Evolutionary conservation across 1,139 yeast genomes (phyloP).

Genomic region (Nematodospora anomalae): DNA sequence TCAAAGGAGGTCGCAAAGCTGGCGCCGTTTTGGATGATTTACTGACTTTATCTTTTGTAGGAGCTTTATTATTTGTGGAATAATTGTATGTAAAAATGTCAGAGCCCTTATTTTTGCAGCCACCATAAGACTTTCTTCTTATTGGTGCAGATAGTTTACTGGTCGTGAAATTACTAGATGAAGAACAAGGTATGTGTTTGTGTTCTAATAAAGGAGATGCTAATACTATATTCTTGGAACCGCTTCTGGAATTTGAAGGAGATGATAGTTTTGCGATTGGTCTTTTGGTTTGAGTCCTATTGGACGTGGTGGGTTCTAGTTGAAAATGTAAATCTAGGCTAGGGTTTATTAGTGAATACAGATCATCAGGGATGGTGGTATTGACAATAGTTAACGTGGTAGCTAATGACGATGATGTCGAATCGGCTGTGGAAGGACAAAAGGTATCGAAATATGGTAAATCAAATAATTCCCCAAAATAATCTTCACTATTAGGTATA

Average conservation of each 20-base stretch:
- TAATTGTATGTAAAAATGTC: conserved; percentile 15
- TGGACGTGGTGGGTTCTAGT: neutral
- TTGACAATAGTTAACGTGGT: neutral
- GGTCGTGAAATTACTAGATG: conserved; percentile 1
- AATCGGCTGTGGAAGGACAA: neutral
- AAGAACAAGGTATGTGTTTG: conserved; percentile 7
- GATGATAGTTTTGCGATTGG: conserved; percentile 7
- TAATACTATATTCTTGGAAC: conserved; percentile 15
- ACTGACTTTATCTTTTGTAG: conserved; percentile 5
- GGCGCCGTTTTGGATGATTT: conserved; percentile 13
- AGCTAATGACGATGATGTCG: neutral
- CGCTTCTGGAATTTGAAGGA: conserved; percentile 10
- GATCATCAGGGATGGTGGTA: neutral
- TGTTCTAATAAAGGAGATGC: conserved; percentile 22
- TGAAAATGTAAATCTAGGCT: neutral
- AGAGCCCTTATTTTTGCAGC: conserved; percentile 3
- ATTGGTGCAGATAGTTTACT: neutral
- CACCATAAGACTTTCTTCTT: conserved; percentile 4
- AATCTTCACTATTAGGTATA: conserved; percentile 1
- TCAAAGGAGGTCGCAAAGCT: conserved; percentile 17
- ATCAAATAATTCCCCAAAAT: neutral
- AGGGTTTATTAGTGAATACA: neutral
- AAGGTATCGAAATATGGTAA: neutral
- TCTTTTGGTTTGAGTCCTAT: conserved; percentile 9
- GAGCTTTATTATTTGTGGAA: conserved; percentile 6